A percentile compares a stretch with the other conserved stretches of the same genome.
Conservation (phyloP, 2,329 filamentous ascomycete genomes). For the Trichoderma gracile region DNA sequence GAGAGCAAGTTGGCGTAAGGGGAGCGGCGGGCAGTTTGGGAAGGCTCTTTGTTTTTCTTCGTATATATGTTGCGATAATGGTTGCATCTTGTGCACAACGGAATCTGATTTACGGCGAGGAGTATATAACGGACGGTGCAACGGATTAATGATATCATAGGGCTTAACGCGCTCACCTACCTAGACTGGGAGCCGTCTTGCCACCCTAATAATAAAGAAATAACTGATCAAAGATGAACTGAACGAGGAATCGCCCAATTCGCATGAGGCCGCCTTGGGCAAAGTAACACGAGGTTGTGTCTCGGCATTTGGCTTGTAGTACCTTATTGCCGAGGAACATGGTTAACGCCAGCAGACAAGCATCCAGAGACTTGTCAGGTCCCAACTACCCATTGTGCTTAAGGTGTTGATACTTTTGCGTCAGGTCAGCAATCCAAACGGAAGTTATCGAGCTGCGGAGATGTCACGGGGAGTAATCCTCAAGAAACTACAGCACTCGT, state of each 20-base stretch:
- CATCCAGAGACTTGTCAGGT: too few relatives aligned
- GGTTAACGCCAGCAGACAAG: too few relatives aligned
- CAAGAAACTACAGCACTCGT: too few relatives aligned
- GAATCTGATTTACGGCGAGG: constrained; percentile 6
- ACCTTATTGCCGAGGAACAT: too few relatives aligned
- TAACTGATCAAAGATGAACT: not conserved
- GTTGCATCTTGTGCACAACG: constrained; percentile 4
- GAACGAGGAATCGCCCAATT: not conserved
- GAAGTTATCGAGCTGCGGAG: too few relatives aligned
- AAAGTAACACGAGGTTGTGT: too few relatives aligned
- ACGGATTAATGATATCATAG: constrained; percentile 2
- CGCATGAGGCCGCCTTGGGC: too few relatives aligned
- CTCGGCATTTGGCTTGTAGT: too few relatives aligned
- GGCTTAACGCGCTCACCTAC: not conserved
- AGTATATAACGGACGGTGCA: constrained; percentile 6
- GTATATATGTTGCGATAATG: constrained; percentile 3
- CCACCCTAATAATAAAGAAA: not conserved
- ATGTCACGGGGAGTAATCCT: too few relatives aligned
- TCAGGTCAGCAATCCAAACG: too few relatives aligned
- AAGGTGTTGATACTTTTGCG: too few relatives aligned
- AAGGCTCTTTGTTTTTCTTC: not conserved
- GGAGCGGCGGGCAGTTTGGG: not conserved
- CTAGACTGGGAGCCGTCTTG: not conserved
- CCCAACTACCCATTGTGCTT: too few relatives aligned
- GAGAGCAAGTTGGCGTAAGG: constrained; percentile 8